Percentiles rank a stretch among this genome's conserved stretches.
phyloP scores from a whole-genome alignment of 2,329 filamentous ascomycete species.

The Fusarium subtropicale region DNA sequence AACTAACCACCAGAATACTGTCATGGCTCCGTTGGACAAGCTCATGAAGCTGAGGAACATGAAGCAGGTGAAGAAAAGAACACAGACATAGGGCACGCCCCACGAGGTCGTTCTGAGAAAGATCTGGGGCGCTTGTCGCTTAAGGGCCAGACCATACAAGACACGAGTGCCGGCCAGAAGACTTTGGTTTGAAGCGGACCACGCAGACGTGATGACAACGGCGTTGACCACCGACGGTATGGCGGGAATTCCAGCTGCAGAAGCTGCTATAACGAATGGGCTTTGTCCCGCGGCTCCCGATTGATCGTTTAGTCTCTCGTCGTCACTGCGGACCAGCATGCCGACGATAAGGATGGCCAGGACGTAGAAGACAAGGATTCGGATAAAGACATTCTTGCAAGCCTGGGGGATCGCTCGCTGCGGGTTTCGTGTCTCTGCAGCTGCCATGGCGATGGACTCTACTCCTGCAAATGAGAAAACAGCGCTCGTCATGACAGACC shows the following conservation, averaged over 20 bases:
- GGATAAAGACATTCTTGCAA: slow-evolving; percentile 68
- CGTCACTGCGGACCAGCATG: slow-evolving; percentile 70
- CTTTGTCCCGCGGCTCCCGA: slow-evolving; percentile 56
- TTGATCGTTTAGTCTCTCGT: slow-evolving; percentile 63
- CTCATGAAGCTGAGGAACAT: slow-evolving; percentile 70
- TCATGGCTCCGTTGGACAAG: slow-evolving; percentile 67
- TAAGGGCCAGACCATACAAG: slow-evolving; percentile 69
- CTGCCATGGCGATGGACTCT: slow-evolving; percentile 70
- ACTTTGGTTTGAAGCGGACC: slow-evolving; percentile 76
- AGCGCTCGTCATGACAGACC: slow-evolving; percentile 70
- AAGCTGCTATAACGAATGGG: slow-evolving; percentile 79
- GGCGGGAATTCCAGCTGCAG: slow-evolving; percentile 72
- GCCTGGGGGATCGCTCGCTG: slow-evolving; percentile 64
- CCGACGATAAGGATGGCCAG: slow-evolving; percentile 78
- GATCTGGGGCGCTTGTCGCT: slow-evolving; percentile 67
- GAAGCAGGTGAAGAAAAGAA: slow-evolving; percentile 65
- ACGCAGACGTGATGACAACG: slow-evolving; percentile 77
- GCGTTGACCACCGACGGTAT: slow-evolving; percentile 81
- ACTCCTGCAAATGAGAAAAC: slow-evolving; percentile 78
- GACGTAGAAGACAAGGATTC: slow-evolving; percentile 71
- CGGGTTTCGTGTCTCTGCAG: slow-evolving; percentile 68
- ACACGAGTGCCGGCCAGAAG: slow-evolving; percentile 70
- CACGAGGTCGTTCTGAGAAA: slow-evolving; percentile 70
- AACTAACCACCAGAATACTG: slow-evolving; percentile 74
- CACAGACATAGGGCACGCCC: slow-evolving; percentile 71